Conservation (phyloP, 768 basidiomycete species). For the Trametes elegans region DNA sequence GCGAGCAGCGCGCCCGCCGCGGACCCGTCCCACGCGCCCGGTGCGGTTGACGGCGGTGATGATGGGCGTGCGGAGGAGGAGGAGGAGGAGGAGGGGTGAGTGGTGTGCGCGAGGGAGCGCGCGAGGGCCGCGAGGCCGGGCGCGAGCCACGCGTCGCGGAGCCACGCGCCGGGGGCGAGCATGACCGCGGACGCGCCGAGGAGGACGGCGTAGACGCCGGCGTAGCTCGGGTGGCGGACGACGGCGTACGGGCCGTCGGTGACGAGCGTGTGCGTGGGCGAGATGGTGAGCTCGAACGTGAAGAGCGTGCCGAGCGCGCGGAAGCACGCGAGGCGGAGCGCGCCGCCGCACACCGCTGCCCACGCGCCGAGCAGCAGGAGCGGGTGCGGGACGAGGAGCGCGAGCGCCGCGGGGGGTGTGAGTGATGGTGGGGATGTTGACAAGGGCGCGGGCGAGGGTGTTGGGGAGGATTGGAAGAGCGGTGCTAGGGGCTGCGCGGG, state of each 20-base stretch:
- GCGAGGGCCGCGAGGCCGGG: background rate
- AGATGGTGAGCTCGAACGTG: constrained; percentile 41
- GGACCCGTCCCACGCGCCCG: background rate
- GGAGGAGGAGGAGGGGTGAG: too few relatives aligned
- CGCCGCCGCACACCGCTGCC: constrained; percentile 28
- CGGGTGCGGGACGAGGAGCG: constrained; percentile 11
- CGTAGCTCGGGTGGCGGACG: constrained; percentile 43
- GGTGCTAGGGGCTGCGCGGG: background rate
- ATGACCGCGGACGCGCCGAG: constrained; percentile 24
- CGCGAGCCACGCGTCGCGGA: constrained; percentile 23
- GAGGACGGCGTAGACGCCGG: constrained; percentile 31
- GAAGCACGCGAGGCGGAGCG: constrained; percentile 38
- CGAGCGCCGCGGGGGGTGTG: background rate
- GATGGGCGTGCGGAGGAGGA: too few relatives aligned
- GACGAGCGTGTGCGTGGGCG: constrained; percentile 35
- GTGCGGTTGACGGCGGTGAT: too few relatives aligned
- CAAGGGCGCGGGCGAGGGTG: background rate
- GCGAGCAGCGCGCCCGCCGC: constrained; percentile 13
- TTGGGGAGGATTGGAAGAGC: background rate
- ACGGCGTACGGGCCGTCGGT: constrained; percentile 39
- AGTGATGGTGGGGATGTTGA: background rate
- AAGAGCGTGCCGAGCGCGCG: constrained; percentile 36
- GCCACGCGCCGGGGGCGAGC: constrained; percentile 25
- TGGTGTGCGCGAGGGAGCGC: background rate
- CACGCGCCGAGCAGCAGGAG: constrained; percentile 32